Evolutionary conservation across 2,329 filamentous ascomycete species (phyloP), one percentile per base, ranked within the genome.

Genomic region (Raffaelea ambrosiae): DNA sequence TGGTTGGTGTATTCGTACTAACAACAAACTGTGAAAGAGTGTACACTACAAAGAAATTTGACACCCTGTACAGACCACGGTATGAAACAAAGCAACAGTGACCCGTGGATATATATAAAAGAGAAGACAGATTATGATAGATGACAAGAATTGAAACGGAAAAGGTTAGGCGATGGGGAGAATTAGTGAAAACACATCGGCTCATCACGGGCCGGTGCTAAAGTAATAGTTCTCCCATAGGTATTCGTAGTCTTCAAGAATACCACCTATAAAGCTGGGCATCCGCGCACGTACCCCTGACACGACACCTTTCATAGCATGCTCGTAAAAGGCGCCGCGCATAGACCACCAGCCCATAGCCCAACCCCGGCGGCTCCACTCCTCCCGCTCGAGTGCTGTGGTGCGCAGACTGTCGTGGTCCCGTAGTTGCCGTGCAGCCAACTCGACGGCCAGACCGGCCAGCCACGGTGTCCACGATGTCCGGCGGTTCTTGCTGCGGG

Each of bases 141-240:
- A 38, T 16, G 5, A 40, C n/a, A 46, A 23, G n/a, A 40, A 38
- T 38, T 21, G 20, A 31, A 40, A 35, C 31, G 8, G 35, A 36
- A 22, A 19, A 44, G 5, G 18, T n/a, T n/a, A n/a, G n/a, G 26
- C 7, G 13, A 29, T 7, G 13, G 26, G 13, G 26, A 29, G 26
- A 29, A 13, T 29, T 13, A 29, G 7, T 7, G 13, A 13, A 33
- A 9, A 26, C 2, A 42, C 22, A 35, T 3, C 10, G 7, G 14
- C 9, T 19, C 29, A 43, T 59, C 51, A 62, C 3, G 58, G 50
- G 48, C 73, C 77, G 33, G 77, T 80, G 63, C 76, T 79, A 66
- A 97, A 98, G 67, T 97, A 94, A 66, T 96, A 97, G 58, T 94
- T 90, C 67, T 96, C 89, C 93, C 93, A 98, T 29, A 98, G 73